Evolutionary conservation across 108 stramenopile species (phyloP), one percentile per base, ranked within the genome.

Genomic region (Ochromonas danica): DNA sequence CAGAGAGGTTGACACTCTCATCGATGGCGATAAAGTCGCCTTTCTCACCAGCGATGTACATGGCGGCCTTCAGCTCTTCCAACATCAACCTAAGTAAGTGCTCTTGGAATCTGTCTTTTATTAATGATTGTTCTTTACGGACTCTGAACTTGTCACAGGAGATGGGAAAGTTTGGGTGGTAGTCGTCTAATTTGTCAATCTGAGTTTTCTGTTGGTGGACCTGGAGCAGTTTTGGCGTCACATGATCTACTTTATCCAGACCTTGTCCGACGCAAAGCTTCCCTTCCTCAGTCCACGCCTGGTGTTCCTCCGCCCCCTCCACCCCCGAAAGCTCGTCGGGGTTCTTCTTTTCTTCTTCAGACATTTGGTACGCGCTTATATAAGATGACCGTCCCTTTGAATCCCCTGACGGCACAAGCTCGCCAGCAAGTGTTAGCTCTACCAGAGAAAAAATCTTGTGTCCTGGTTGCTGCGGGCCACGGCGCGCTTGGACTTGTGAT

Each of bases 51-150:
- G 31, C 10, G 72, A 75, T 60, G 72, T 35, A 6, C 14, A 36
- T 17, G 40, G 40, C 6, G 10, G 38, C 40, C 6, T 75, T 33
- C 43, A 75, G 40, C 6, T 75, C 17, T 75, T 75, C 14, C 72
- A 60, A 31, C 3, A 75, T 10, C 6, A 75, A 6, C 72, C 72
- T 57, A 38, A 33, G 72, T 75, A 75, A 27, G 51, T 67, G 63
- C 17, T 67, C 17, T 67, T 36, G 33, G 10, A 17, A 10, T 22
- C 10, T 67, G 10, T 67, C 3, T 67, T 28, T 22, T 36, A 35
- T 36, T 67, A 25, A 67, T 36, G 27, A 36, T 67, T 6, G 31
- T 6, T 67, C 17, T 67, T 36, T 31, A 28, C 25, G 30, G 27
- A 28, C 25, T 22, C 22, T 10, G 10, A 22, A 17, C 51, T 57